Conservation (phyloP, 352 stramenopile species). For the Phytophthora gonapodyides region DNA sequence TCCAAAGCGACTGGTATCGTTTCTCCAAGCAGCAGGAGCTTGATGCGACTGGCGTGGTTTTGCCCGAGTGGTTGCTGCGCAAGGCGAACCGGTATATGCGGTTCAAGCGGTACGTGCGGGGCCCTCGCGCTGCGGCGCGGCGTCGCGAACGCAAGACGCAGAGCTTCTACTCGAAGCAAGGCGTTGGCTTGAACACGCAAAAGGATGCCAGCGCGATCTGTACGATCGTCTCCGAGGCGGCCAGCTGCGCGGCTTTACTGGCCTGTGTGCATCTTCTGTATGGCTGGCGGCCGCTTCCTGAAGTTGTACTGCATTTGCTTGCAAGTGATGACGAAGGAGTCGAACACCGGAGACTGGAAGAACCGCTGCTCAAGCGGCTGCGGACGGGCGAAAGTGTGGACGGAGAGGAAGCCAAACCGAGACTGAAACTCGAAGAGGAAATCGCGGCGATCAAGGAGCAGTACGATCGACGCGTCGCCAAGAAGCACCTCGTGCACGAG, state of each 20-base stretch:
- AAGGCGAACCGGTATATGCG: conserved; percentile 84
- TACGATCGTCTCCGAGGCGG: conserved; percentile 77
- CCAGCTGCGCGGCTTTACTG: conserved; percentile 75
- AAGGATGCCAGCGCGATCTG: conserved; percentile 69
- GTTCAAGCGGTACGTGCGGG: conserved; percentile 84
- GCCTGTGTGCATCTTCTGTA: conserved; percentile 83
- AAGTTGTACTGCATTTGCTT: conserved; percentile 75
- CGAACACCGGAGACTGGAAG: conserved; percentile 34
- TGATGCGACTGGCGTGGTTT: conserved; percentile 21
- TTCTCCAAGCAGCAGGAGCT: conserved; percentile 62
- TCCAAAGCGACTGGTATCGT: conserved; percentile 68
- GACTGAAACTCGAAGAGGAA: conserved; percentile 67
- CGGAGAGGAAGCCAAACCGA: conserved; percentile 21
- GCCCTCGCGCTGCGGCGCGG: conserved; percentile 58
- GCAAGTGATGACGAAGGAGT: conserved; percentile 27
- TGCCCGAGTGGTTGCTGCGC: conserved; percentile 73
- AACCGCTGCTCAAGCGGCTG: conserved; percentile 48
- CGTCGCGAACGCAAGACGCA: conserved; percentile 65
- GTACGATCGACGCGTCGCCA: conserved; percentile 68
- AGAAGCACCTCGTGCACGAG: conserved; percentile 56
- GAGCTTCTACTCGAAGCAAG: conserved; percentile 82
- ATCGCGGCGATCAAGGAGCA: conserved; percentile 79
- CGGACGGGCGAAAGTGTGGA: conserved; percentile 39
- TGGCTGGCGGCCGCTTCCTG: conserved; percentile 66
- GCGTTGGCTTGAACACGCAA: conserved; percentile 51